phyloP scores from a whole-genome alignment of 2,329 filamentous ascomycete genomes.

The Pseudocercospora musae region DNA sequence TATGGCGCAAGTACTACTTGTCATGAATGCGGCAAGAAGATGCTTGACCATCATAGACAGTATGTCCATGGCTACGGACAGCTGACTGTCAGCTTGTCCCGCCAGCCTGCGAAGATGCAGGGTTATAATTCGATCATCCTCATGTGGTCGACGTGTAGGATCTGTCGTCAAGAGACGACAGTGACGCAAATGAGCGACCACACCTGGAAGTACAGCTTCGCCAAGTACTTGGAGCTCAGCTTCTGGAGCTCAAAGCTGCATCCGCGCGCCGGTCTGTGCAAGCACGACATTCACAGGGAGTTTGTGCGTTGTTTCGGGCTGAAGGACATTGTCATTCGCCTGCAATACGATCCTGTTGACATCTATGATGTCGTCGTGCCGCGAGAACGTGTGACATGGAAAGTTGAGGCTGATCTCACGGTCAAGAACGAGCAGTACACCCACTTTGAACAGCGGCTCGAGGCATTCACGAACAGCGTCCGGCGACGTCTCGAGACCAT shows the following conservation, averaged over 20 bases:
- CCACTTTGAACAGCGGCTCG: constrained; percentile 76
- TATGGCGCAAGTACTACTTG: constrained; percentile 73
- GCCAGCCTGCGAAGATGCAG: constrained; percentile 63
- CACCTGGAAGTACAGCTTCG: constrained; percentile 98
- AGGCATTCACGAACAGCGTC: constrained; percentile 83
- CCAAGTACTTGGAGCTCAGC: constrained; percentile 94
- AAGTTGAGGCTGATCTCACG: constrained; percentile 87
- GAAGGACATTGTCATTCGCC: constrained; percentile 76
- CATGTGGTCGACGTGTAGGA: constrained; percentile 97
- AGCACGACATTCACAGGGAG: constrained; percentile 88
- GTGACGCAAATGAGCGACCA: constrained; percentile 87
- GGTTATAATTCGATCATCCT: constrained; percentile 72
- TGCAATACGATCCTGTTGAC: constrained; percentile 91
- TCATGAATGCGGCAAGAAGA: constrained; percentile 77
- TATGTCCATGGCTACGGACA: constrained; percentile 96
- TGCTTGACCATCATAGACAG: constrained; percentile 90
- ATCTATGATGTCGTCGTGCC: constrained; percentile 94
- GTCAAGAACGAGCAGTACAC: constrained; percentile 90
- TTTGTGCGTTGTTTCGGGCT: constrained; percentile 92
- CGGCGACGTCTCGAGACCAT: constrained; percentile 81
- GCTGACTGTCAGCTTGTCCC: constrained; percentile 85
- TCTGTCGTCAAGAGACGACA: constrained; percentile 85
- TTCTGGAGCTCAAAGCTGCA: constrained; percentile 90
- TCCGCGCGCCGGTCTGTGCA: constrained; percentile 70
- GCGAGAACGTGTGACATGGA: constrained; percentile 88